Base-by-base conservation (phyloP, 2,329 filamentous ascomycete species). In the Mycosphaerelloides madeirae region DNA sequence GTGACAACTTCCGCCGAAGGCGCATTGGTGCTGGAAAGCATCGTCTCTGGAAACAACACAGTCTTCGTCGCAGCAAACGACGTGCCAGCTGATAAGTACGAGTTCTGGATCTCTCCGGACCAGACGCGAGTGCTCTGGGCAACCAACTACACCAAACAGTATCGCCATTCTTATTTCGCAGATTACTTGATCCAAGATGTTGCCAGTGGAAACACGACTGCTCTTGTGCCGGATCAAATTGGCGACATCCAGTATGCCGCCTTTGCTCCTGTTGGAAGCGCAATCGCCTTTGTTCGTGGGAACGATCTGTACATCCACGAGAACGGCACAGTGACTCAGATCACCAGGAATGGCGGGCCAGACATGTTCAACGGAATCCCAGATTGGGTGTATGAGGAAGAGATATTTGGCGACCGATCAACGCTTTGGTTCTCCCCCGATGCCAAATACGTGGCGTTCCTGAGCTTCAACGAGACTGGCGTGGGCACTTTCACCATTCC, bases 171-270 rank as follows among this genome's bases (percentile, higher is more conserved):
- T 5, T 85, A 81, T 31, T 81, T 80, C 59, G 77, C 82, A 28
- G 75, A 85, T 59, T 86, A 85, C 62, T 74, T 78, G 34, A 67
- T 86, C 15, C 73, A 82, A 36, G 77, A 85, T 50, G 74, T 83
- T 9, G 70, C 69, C n/a, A 76, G 73, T 0, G 79, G 79, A 18
- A 62, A 74, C 43, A 67, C 74, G 1, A 69, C 70, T 3, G 73
- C 81, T 0, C 68, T 86, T 0, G 74, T 81, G 0, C 66, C 72
- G 0, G 76, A 79, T 44, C 81, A 84, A 49, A 69, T 63, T 1
- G 80, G 79, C 11, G 80, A 85, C 55, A 80, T 86, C 37, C 81
- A 85, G 58, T 84, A 83, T 52, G 83, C 83, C 2, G 70, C 74
- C 44, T 78, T 83, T 64, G 78, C 78, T 28, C 79, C 81, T 2